Conservation (phyloP, 148 eudicot genomes). For the Amaranthus hypochondriacus region DNA sequence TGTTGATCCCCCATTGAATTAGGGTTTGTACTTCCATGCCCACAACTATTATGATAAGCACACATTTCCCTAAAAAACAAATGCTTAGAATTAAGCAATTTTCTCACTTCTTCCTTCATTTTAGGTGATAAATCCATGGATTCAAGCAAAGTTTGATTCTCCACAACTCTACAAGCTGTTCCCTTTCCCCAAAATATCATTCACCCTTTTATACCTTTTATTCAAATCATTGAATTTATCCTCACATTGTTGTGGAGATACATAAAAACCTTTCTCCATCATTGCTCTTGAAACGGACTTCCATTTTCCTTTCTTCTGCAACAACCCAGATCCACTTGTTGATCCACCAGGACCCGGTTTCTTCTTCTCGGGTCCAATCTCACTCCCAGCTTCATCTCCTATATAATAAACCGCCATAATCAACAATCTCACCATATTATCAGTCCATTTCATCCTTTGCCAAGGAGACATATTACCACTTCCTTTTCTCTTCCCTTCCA, state of each 20-base stretch:
- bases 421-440: slow-evolving; percentile 72
- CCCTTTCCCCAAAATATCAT: slow-evolving; percentile 87
- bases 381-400: slow-evolving; percentile 63
- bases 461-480: slow-evolving; percentile 44
- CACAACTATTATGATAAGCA: slow-evolving; percentile 84
- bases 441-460: slow-evolving; percentile 99
- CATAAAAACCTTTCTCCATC: slow-evolving; percentile 88
- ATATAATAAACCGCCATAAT: slow-evolving; percentile 85
- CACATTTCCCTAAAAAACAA: slow-evolving; percentile 94
- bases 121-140: slow-evolving; percentile 68
- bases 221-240: slow-evolving; percentile 93
- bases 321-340: slow-evolving; percentile 28
- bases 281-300: slow-evolving; percentile 87
- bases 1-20: background rate
- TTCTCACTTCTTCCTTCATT: slow-evolving; percentile 74
- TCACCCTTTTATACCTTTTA: slow-evolving; percentile 93
- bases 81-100: slow-evolving; percentile 87
- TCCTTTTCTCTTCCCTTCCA: slow-evolving; percentile 45
- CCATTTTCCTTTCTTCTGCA: slow-evolving; percentile 98
- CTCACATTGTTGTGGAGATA: slow-evolving; percentile 96
- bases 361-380: slow-evolving; percentile 37
- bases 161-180: slow-evolving; percentile 77
- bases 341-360: slow-evolving; percentile 26
- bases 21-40: slow-evolving; percentile 22
- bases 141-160: slow-evolving; percentile 73